phyloP scores from a whole-genome alignment of 495 filamentous ascomycete species.

The Aspergillus nidulans region DNA sequence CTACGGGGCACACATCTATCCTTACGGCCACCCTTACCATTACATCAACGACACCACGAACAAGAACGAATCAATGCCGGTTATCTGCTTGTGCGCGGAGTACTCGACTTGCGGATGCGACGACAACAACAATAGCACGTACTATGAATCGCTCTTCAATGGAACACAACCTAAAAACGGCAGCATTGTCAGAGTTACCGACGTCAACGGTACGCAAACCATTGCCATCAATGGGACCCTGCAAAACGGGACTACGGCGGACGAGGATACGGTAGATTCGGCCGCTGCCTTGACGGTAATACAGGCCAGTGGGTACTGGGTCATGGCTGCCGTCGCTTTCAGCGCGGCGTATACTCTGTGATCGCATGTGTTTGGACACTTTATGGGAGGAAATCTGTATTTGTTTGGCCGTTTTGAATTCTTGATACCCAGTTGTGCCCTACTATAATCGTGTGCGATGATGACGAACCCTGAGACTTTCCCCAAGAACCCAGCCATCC shows the following conservation, averaged over 20 bases:
- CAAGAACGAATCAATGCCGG: slow-evolving; percentile 65
- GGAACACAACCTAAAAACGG: slow-evolving; percentile 67
- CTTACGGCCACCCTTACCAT: slow-evolving; percentile 61
- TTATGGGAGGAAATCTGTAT: not conserved
- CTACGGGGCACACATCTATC: slow-evolving; percentile 51
- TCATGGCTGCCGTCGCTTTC: slow-evolving; percentile 51
- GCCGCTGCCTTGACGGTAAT: slow-evolving; percentile 31
- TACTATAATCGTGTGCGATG: not conserved
- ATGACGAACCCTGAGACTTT: no score
- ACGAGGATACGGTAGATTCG: slow-evolving; percentile 37
- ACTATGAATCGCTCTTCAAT: slow-evolving; percentile 54
- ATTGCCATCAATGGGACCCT: slow-evolving; percentile 84
- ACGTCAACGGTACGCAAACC: slow-evolving; percentile 68
- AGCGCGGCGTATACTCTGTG: slow-evolving; percentile 43
- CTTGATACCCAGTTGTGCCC: slow-evolving; percentile 1
- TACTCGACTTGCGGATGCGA: slow-evolving; percentile 79
- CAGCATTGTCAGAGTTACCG: slow-evolving; percentile 55
- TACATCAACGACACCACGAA: slow-evolving; percentile 42
- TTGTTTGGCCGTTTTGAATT: not conserved
- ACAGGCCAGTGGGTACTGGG: slow-evolving; percentile 57
- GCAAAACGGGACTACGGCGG: slow-evolving; percentile 74
- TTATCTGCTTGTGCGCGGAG: slow-evolving; percentile 69
- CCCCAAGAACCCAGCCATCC: no score
- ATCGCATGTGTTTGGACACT: not conserved
- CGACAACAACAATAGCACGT: slow-evolving; percentile 58